These are phyloP conservation scores for Clonostachys solani DNA, from an alignment of 2,329 filamentous ascomycete species.

Conservation along the genomic window DNA sequence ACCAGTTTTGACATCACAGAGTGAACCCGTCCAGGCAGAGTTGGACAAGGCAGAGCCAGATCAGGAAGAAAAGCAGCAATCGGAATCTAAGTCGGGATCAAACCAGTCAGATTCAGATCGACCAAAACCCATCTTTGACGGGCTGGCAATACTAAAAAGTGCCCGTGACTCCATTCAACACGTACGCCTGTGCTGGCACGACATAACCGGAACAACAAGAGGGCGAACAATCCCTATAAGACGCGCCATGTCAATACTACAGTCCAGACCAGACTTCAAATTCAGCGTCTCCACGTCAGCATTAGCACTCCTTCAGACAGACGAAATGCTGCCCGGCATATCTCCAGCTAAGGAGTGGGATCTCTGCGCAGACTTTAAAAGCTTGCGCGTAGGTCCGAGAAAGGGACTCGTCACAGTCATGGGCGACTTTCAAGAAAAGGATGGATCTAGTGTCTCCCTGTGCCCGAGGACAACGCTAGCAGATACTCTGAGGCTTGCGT, in stretches of 20 bases:
- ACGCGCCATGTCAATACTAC: background rate
- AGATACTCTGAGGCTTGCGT: slow-evolving; percentile 45
- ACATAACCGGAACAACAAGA: background rate
- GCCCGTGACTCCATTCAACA: background rate
- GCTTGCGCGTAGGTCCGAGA: slow-evolving; percentile 53
- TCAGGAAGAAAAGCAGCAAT: background rate
- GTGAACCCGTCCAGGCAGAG: background rate
- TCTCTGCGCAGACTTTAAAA: slow-evolving; percentile 61
- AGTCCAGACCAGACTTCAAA: background rate
- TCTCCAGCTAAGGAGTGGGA: slow-evolving; percentile 59
- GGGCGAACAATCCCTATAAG: background rate
- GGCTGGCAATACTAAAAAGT: too few species aligned
- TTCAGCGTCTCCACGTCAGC: background rate
- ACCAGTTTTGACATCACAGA: background rate
- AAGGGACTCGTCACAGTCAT: slow-evolving; percentile 62
- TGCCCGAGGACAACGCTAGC: slow-evolving; percentile 66
- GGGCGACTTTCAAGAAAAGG: slow-evolving; percentile 57
- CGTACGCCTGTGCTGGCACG: background rate
- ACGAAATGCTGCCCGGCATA: background rate
- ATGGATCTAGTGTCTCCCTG: slow-evolving; percentile 41
- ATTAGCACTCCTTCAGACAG: background rate
- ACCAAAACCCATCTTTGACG: too few species aligned
- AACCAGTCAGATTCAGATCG: too few species aligned
- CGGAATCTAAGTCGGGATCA: too few species aligned
- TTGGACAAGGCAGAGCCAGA: background rate